These are phyloP conservation scores for Neurospora hispaniola DNA, from an alignment of 495 filamentous ascomycete genomes.

Conservation along the genomic window DNA sequence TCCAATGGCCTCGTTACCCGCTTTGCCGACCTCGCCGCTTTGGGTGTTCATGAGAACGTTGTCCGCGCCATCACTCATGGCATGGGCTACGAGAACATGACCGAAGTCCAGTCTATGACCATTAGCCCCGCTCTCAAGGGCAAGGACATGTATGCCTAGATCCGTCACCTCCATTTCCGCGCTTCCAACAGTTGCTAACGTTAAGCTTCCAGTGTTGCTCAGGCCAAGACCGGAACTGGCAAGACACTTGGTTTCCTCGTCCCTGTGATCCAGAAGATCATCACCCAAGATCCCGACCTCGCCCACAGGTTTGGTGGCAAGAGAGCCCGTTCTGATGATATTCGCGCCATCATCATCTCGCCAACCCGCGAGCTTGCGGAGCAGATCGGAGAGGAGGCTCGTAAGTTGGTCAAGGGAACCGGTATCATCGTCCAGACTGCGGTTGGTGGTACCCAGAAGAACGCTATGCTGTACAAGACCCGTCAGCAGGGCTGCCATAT, in stretches of 20 bases:
- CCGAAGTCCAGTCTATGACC: conserved; percentile 78
- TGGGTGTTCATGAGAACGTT: conserved; percentile 52
- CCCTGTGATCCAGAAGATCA: conserved; percentile 62
- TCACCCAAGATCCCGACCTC: conserved; percentile 45
- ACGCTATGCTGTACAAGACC: conserved; percentile 47
- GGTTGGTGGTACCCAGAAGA: conserved; percentile 80
- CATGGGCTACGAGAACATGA: conserved; percentile 80
- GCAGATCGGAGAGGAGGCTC: conserved; percentile 81
- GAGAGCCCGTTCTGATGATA: conserved; percentile 46
- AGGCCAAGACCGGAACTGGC: conserved; percentile 81
- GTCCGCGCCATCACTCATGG: conserved; percentile 57
- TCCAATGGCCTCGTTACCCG: conserved; percentile 38
- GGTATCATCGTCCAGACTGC: conserved; percentile 71
- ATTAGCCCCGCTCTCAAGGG: conserved; percentile 70
- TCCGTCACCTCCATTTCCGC: neutral
- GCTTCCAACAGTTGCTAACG: conserved; percentile 3
- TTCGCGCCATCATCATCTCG: conserved; percentile 83
- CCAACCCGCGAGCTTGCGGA: conserved; percentile 92
- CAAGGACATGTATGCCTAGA: conserved; percentile 60
- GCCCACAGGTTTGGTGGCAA: conserved; percentile 14
- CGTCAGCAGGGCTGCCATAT: conserved; percentile 73
- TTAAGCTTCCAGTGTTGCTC: conserved; percentile 53
- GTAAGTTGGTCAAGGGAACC: conserved; percentile 54
- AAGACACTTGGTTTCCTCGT: conserved; percentile 80
- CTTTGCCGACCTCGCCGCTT: conserved; percentile 57